Conservation (phyloP, 73 alveolate genomes). For the Paramecium sonneborni region DNA sequence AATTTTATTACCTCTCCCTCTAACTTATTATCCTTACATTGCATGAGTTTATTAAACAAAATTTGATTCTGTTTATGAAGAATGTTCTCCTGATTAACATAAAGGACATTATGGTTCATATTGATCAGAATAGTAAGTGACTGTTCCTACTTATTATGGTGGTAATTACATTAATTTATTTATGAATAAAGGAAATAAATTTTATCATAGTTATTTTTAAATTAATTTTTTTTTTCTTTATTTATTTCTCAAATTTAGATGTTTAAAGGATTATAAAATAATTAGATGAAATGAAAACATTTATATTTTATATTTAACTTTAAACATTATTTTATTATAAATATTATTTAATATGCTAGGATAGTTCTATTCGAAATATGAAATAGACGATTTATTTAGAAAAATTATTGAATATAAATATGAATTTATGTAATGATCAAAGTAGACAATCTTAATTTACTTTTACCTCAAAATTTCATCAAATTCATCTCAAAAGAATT, state of each 20-base stretch:
- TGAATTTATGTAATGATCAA: not conserved
- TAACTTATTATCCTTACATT: not conserved
- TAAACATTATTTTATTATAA: not conserved
- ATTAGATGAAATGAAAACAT: no score
- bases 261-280: not conserved
- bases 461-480: slow-evolving; percentile 1
- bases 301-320: not conserved
- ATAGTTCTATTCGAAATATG: not conserved
- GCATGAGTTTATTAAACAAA: not conserved
- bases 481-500: not conserved
- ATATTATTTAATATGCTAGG: not conserved
- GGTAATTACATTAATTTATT: not conserved
- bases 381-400: slow-evolving; percentile 15
- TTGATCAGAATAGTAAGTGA: not conserved
- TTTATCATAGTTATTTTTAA: not conserved
- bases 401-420: not conserved
- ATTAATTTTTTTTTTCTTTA: not conserved
- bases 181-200: not conserved
- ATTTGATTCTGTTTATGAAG: not conserved
- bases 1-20: not conserved
- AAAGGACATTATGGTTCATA: slow-evolving; percentile 9
- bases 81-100: slow-evolving; percentile 20
- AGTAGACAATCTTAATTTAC: not conserved
- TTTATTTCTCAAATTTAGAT: not conserved
- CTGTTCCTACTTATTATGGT: not conserved